A percentile compares a stretch with the other conserved stretches of the same genome.
Evolutionary conservation across 1,284 basidiomycete genomes (phyloP).

Genomic region (Pseudozyma flocculosa): DNA sequence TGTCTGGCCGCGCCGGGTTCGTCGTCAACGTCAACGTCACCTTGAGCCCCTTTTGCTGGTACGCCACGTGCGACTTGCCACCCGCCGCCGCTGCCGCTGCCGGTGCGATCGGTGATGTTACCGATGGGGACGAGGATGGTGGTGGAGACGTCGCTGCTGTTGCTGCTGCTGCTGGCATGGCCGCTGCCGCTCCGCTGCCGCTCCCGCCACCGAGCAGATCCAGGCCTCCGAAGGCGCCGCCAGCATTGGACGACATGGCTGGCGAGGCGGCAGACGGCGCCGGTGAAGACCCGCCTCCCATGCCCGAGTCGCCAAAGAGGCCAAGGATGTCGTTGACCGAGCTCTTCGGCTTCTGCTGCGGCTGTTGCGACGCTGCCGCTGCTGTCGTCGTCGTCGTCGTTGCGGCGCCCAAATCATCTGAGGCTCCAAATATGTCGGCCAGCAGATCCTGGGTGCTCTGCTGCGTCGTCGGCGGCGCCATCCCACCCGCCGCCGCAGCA

Average conservation of each 20-base stretch:
- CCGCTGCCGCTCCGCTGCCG: conserved; percentile 71
- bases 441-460: conserved; percentile 85
- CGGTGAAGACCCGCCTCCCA: conserved; percentile 8
- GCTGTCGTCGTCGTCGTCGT: conserved; percentile 31
- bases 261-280: conserved; percentile 24
- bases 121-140: neutral
- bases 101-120: neutral
- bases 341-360: conserved; percentile 60
- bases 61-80: conserved; percentile 73
- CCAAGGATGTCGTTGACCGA: conserved; percentile 87
- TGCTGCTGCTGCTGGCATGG: no score
- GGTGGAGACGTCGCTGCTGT: no score
- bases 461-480: conserved; percentile 8
- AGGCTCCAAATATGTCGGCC: conserved; percentile 84
- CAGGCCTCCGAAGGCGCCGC: conserved; percentile 23
- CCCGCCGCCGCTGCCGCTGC: conserved; percentile 56
- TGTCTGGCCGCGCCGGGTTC: conserved; percentile 73
- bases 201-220: conserved; percentile 56
- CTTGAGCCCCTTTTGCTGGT: conserved; percentile 84
- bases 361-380: conserved; percentile 20
- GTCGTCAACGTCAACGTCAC: conserved; percentile 86
- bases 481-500: neutral
- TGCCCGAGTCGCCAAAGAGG: conserved; percentile 69
- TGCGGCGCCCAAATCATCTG: conserved; percentile 59
- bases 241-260: neutral